A percentile compares a stretch with the other conserved stretches of the same genome.
These are phyloP conservation scores for Chalaropsis thielavioides DNA, from an alignment of 2,329 filamentous ascomycete species.

Conservation along the genomic window DNA sequence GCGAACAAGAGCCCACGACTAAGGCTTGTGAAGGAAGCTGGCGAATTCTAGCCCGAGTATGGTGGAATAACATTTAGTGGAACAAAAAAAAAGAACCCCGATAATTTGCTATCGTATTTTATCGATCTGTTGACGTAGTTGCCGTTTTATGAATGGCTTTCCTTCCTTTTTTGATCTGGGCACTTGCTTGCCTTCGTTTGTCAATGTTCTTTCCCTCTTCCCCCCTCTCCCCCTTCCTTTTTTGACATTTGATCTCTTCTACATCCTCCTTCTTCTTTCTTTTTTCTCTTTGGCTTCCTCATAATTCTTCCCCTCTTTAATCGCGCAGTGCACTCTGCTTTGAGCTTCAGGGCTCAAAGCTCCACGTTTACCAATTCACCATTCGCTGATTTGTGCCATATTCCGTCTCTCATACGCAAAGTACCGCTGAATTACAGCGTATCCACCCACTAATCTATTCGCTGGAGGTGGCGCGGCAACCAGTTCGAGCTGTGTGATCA, in stretches of 20 bases:
- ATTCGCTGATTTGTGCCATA: not conserved
- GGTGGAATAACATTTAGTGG: no score
- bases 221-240: not conserved
- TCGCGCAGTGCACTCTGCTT: not conserved
- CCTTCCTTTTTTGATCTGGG: not conserved
- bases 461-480: not conserved
- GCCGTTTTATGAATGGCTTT: not conserved
- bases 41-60: no score
- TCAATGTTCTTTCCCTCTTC: not conserved
- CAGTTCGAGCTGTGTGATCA: not conserved
- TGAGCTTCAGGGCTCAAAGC: not conserved
- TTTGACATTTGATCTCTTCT: not conserved
- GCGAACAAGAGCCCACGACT: no score
- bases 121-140: not conserved
- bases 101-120: not conserved
- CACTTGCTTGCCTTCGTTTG: not conserved
- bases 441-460: not conserved
- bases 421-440: slow-evolving; percentile 4
- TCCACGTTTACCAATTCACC: not conserved
- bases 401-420: not conserved
- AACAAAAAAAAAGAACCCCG: not conserved
- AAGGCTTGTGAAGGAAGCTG: no score
- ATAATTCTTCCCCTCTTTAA: no score
- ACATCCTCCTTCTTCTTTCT: not conserved
- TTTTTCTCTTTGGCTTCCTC: not conserved